These are phyloP conservation scores for Acanthamoeba lugdunensis DNA, from an alignment of 208 protist genomes.

Conservation along the genomic window DNA sequence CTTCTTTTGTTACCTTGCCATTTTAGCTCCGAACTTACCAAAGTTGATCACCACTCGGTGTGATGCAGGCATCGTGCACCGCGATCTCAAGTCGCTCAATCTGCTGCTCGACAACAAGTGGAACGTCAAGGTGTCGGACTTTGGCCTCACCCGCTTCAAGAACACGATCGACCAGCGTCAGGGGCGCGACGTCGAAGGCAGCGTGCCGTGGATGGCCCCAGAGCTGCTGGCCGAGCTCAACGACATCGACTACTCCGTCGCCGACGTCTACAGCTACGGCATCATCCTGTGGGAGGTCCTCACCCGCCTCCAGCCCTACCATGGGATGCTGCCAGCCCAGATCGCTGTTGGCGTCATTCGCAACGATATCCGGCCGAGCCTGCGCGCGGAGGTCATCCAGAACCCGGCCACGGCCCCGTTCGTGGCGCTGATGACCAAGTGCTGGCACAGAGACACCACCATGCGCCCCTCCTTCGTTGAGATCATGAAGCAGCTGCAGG, in stretches of 20 bases:
- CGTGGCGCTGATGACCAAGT: conserved; percentile 9
- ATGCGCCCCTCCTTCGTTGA: not conserved
- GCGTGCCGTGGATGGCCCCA: conserved; percentile 15
- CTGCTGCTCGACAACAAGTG: no score
- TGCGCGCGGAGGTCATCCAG: not conserved
- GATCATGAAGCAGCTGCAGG: conserved; percentile 21
- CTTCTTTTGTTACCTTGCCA: no score
- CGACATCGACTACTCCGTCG: not conserved
- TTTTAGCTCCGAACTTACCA: no score
- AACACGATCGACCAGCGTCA: not conserved
- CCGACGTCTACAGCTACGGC: not conserved
- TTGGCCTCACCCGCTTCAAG: conserved; percentile 2
- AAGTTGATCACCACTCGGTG: no score
- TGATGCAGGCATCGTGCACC: no score
- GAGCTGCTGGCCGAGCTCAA: conserved; percentile 6
- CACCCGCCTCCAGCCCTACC: not conserved
- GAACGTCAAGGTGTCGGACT: no score
- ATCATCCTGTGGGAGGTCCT: no score
- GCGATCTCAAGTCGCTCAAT: no score
- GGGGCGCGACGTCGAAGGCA: not conserved
- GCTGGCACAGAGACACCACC: conserved; percentile 44
- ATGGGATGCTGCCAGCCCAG: not conserved
- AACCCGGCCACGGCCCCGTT: not conserved
- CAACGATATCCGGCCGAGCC: not conserved
- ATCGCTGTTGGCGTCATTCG: not conserved